Evolutionary conservation across 441 rosid species (phyloP).

Genomic region (Geranium incanum): DNA sequence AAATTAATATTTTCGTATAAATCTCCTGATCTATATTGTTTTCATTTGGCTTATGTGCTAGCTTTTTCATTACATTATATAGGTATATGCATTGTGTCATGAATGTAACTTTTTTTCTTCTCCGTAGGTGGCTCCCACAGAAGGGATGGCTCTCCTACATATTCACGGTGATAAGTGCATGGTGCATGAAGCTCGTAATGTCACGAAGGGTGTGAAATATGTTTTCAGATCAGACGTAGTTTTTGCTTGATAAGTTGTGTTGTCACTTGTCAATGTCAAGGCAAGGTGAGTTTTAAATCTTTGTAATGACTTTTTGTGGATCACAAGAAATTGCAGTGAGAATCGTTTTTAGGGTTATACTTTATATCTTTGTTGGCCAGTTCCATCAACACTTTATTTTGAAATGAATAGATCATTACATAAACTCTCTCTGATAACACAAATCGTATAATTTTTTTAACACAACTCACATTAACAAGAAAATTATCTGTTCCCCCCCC

Average conservation of each 20-base stretch:
- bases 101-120: slow-evolving; percentile 12
- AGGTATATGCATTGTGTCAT: not conserved
- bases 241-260: slow-evolving; percentile 51
- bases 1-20: not conserved
- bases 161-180: slow-evolving; percentile 84
- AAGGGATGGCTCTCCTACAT: slow-evolving; percentile 90
- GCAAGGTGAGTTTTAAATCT: too few species aligned
- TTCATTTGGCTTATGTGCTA: not conserved
- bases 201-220: slow-evolving; percentile 71
- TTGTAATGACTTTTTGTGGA: not conserved
- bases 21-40: not conserved
- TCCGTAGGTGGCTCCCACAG: slow-evolving; percentile 71
- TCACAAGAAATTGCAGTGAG: not conserved
- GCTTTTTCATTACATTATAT: not conserved
- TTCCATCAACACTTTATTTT: too few species aligned
- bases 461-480: not conserved
- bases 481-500: not conserved
- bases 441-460: not conserved
- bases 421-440: not conserved
- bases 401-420: not conserved
- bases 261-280: too few species aligned
- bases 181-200: slow-evolving; percentile 82
- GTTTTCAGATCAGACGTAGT: slow-evolving; percentile 83
- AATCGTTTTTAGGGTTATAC: too few species aligned
- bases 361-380: too few species aligned